Conservation (phyloP, 805 yeast genomes). For the Spathaspora passalidarum region DNA sequence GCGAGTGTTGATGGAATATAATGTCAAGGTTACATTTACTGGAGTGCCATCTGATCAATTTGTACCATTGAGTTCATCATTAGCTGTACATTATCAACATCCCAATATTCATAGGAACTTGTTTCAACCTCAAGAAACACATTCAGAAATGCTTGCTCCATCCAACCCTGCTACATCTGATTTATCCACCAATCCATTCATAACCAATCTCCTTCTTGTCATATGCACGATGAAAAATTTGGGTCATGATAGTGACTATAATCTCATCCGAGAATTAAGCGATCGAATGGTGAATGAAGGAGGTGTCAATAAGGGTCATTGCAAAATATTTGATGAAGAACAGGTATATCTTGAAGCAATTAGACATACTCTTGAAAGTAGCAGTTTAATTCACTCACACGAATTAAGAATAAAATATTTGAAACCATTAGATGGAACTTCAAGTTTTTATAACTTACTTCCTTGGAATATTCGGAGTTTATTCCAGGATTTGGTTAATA, state of each 20-base stretch:
- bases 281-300: conserved; percentile 17
- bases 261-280: conserved; percentile 26
- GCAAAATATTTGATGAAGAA: conserved; percentile 20
- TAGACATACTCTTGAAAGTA: conserved; percentile 34
- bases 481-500: conserved; percentile 29
- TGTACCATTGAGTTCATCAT: conserved; percentile 32
- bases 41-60: conserved; percentile 35
- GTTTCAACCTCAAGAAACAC: conserved; percentile 14
- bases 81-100: conserved; percentile 28
- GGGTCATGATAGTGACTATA: conserved; percentile 30
- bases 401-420: conserved; percentile 6
- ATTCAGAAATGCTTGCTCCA: neutral
- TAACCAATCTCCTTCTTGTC: conserved; percentile 24
- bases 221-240: conserved; percentile 31
- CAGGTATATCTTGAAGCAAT: conserved; percentile 28
- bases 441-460: conserved; percentile 13
- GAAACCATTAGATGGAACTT: conserved; percentile 1
- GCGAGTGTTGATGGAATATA: conserved; percentile 15
- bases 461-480: conserved; percentile 42
- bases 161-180: neutral
- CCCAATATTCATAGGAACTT: conserved; percentile 35
- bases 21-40: conserved; percentile 34
- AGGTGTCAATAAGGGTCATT: conserved; percentile 19
- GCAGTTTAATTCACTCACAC: conserved; percentile 21
- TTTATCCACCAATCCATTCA: conserved; percentile 24